Conservation (phyloP, 1,139 yeast genomes). For the Zygosaccharomyces sapae region DNA sequence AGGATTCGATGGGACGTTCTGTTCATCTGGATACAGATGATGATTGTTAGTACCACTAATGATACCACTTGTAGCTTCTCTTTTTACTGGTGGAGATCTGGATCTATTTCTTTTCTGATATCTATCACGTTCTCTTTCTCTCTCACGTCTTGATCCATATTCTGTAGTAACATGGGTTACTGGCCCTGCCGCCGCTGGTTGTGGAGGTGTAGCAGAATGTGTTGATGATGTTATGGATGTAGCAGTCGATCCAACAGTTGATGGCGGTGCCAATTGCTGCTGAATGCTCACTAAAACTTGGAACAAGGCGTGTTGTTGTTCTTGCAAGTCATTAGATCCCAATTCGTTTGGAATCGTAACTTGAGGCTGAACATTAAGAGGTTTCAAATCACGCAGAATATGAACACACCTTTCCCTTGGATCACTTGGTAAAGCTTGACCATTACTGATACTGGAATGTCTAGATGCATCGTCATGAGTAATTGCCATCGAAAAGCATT, state of each 20-base stretch:
- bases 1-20: constrained; percentile 63
- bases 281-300: constrained; percentile 42
- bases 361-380: constrained; percentile 20
- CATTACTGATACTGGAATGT: constrained; percentile 21
- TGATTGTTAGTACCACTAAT: constrained; percentile 32
- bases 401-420: constrained; percentile 45
- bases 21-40: constrained; percentile 47
- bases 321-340: constrained; percentile 32
- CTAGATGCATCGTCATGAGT: constrained; percentile 25
- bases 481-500: constrained; percentile 47
- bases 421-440: constrained; percentile 38
- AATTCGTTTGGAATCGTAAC: constrained; percentile 25
- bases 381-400: constrained; percentile 26
- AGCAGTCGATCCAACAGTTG: constrained; percentile 6
- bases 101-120: constrained; percentile 35
- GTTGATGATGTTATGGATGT: constrained; percentile 6
- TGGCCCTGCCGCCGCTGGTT: constrained; percentile 2
- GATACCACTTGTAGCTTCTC: constrained; percentile 17
- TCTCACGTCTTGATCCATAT: constrained; percentile 34
- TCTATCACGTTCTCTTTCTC: constrained; percentile 30
- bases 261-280: constrained; percentile 27
- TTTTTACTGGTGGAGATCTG: constrained; percentile 33
- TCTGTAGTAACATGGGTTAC: constrained; percentile 24
- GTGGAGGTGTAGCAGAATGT: constrained; percentile 11
- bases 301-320: constrained; percentile 43